Evolutionary conservation across 139 green algal genomes (phyloP).

Genomic region (Eudorina sp.): DNA sequence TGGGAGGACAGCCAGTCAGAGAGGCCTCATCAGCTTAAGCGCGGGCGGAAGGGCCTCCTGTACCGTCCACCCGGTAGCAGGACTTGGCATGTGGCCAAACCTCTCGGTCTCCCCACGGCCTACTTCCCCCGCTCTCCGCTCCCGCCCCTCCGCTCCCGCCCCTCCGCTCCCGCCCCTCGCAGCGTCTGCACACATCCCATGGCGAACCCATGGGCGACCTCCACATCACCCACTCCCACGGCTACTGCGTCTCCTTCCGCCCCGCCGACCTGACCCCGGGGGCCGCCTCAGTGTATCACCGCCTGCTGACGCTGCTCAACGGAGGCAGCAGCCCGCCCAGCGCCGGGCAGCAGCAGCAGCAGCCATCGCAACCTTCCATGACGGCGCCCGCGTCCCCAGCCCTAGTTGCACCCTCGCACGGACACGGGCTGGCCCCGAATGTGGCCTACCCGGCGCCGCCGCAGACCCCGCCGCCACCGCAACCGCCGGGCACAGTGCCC

Average conservation of each 20-base stretch:
- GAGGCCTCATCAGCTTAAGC: too few relatives aligned
- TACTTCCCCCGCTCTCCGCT: too few relatives aligned
- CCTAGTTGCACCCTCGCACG: too few relatives aligned
- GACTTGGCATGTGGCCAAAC: too few relatives aligned
- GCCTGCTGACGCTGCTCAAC: neutral
- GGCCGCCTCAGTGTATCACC: neutral
- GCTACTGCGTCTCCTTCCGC: conserved; percentile 34
- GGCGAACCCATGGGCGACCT: conserved; percentile 38
- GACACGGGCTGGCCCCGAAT: too few relatives aligned
- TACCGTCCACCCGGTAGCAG: too few relatives aligned
- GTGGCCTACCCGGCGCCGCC: neutral
- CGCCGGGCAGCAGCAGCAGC: conserved; percentile 18
- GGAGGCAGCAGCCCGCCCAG: neutral
- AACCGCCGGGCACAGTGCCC: neutral
- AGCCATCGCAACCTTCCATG: too few relatives aligned
- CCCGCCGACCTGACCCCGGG: conserved; percentile 23
- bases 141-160: neutral
- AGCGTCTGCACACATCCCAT: conserved; percentile 41
- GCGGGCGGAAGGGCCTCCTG: too few relatives aligned
- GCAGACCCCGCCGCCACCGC: neutral
- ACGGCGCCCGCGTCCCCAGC: too few relatives aligned
- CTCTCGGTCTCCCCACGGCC: too few relatives aligned
- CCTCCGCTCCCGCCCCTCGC: neutral
- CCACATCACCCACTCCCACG: neutral
- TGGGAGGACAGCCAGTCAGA: too few relatives aligned